Percentiles rank a stretch among this genome's conserved stretches.
These are phyloP conservation scores for Sporothrix brasiliensis DNA, from an alignment of 2,329 filamentous ascomycete genomes.

Conservation along the genomic window DNA sequence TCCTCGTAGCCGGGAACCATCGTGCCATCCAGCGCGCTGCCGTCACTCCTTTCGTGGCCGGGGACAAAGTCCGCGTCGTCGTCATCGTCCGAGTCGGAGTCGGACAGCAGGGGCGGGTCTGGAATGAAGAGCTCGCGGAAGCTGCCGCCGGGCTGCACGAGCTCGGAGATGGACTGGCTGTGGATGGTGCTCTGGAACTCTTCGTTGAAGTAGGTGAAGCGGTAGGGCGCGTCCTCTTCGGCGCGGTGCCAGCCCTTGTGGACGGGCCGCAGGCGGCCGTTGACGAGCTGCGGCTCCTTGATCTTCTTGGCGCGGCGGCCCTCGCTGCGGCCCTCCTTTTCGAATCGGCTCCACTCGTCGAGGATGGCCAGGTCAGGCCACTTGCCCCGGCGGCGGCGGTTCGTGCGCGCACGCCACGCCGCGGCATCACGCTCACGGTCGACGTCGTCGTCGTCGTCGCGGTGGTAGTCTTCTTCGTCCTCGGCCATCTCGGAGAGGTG, in stretches of 20 bases:
- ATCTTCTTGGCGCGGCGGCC: conserved; percentile 86
- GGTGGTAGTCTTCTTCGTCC: conserved; percentile 59
- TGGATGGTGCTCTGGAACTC: conserved; percentile 95
- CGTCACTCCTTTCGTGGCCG: neutral
- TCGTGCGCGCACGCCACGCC: conserved; percentile 25
- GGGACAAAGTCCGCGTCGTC: neutral
- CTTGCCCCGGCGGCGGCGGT: conserved; percentile 63
- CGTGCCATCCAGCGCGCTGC: neutral
- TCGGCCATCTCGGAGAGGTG: conserved; percentile 79
- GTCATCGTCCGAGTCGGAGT: conserved; percentile 68
- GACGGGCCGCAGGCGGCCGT: conserved; percentile 81
- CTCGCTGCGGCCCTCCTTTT: conserved; percentile 85
- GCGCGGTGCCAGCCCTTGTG: conserved; percentile 81
- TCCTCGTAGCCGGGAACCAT: neutral
- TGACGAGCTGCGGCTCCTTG: conserved; percentile 89
- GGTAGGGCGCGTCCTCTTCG: conserved; percentile 87
- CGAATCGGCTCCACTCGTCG: conserved; percentile 86
- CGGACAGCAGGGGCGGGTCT: conserved; percentile 74
- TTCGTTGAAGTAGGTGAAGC: conserved; percentile 99
- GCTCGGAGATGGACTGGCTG: conserved; percentile 89
- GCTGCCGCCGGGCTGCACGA: conserved; percentile 79
- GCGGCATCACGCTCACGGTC: conserved; percentile 29
- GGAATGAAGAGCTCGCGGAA: conserved; percentile 91
- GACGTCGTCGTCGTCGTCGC: conserved; percentile 28
- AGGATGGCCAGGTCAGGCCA: conserved; percentile 87